These are phyloP conservation scores for Claviceps humidiphila DNA, from an alignment of 2,329 filamentous ascomycete genomes.

Conservation along the genomic window DNA sequence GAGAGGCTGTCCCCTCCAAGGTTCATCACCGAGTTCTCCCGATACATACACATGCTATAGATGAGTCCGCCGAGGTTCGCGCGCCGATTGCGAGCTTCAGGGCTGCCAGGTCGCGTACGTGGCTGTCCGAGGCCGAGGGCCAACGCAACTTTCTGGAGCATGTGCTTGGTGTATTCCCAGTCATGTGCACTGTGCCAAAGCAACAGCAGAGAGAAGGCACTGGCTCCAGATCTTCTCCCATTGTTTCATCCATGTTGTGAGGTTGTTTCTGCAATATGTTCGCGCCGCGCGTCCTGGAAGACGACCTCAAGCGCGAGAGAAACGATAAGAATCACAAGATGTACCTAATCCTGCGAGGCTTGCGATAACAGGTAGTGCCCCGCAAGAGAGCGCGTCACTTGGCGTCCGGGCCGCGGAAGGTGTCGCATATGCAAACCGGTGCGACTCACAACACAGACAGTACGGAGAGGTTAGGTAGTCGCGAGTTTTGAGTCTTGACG, in stretches of 20 bases:
- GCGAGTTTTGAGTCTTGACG: too few species aligned
- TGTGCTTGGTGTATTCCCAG: slow-evolving; percentile 82
- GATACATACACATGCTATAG: slow-evolving; percentile 65
- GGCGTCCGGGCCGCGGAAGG: slow-evolving; percentile 12
- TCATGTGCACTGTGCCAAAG: slow-evolving; percentile 20
- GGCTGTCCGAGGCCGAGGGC: slow-evolving; percentile 73
- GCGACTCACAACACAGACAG: too few species aligned
- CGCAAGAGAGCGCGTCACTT: slow-evolving; percentile 47
- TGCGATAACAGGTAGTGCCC: slow-evolving; percentile 20
- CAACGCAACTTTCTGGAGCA: slow-evolving; percentile 54
- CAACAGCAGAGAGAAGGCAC: too few species aligned
- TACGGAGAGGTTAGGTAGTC: too few species aligned
- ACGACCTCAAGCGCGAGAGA: slow-evolving; percentile 52
- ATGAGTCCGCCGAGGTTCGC: slow-evolving; percentile 59
- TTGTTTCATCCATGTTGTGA: too few species aligned
- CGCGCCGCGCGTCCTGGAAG: slow-evolving; percentile 48
- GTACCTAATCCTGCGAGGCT: slow-evolving; percentile 32
- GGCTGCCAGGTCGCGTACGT: slow-evolving; percentile 65
- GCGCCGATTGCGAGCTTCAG: slow-evolving; percentile 83
- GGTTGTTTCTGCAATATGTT: slow-evolving; percentile 5
- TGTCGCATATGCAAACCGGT: too few species aligned
- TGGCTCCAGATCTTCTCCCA: not conserved
- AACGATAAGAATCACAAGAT: slow-evolving; percentile 49
- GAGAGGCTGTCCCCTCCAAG: slow-evolving; percentile 69
- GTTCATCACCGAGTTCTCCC: slow-evolving; percentile 85